Conservation (phyloP, 208 protist species). For the Trichomonas vaginalis region DNA sequence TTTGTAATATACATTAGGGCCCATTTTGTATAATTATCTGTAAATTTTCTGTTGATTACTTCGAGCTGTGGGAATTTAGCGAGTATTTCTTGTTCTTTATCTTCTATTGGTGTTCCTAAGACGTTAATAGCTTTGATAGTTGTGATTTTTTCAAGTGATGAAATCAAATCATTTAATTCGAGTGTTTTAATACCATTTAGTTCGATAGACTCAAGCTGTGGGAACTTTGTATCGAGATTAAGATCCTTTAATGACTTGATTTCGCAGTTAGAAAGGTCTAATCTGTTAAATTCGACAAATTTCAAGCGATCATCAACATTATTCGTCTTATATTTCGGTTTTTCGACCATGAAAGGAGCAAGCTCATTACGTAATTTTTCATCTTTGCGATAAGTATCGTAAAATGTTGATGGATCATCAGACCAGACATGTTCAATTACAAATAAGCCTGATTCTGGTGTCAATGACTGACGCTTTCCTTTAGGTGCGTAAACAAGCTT, state of each 20-base stretch:
- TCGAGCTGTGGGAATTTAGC: background rate
- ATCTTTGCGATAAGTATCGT: background rate
- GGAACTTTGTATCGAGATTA: background rate
- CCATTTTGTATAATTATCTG: background rate
- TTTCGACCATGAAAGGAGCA: background rate
- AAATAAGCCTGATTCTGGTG: background rate
- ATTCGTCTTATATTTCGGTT: background rate
- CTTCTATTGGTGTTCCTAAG: background rate
- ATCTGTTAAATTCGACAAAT: background rate
- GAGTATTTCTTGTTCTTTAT: background rate
- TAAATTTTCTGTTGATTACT: background rate
- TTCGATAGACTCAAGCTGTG: background rate
- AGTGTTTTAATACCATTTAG: background rate
- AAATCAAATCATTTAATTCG: background rate
- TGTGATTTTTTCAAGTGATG: background rate
- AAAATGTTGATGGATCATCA: background rate
- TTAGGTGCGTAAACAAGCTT: background rate
- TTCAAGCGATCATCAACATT: background rate
- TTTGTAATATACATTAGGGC: background rate
- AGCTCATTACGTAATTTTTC: background rate
- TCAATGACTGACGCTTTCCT: background rate
- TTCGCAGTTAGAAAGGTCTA: background rate
- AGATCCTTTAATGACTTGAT: background rate
- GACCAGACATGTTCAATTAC: background rate
- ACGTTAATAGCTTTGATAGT: background rate